Percentiles rank a stretch among this genome's conserved stretches.
Evolutionary conservation across 768 basidiomycete species (phyloP).

Genomic region (Floccularia luteovirens): DNA sequence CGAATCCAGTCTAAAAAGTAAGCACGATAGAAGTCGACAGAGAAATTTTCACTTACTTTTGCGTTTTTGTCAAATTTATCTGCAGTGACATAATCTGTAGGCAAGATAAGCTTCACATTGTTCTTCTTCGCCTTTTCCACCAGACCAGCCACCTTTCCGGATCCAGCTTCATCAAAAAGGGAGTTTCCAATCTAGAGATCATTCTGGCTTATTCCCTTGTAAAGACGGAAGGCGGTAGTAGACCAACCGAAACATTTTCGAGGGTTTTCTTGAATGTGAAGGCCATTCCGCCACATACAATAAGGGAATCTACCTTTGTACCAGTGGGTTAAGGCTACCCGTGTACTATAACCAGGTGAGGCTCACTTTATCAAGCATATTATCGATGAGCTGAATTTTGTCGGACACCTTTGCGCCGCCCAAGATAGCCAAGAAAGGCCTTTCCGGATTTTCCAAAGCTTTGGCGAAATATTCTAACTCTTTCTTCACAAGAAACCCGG

Average conservation of each 20-base stretch:
- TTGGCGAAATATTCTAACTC: slow-evolving; percentile 99
- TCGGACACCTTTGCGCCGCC: slow-evolving; percentile 99
- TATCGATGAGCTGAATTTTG: slow-evolving; percentile 98
- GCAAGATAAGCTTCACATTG: slow-evolving; percentile 92
- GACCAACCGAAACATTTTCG: slow-evolving; percentile 61
- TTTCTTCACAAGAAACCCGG: slow-evolving; percentile 97
- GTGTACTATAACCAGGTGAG: neutral
- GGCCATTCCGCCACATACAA: slow-evolving; percentile 97
- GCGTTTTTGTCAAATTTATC: slow-evolving; percentile 96
- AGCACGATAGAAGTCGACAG: neutral
- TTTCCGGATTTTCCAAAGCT: slow-evolving; percentile 88
- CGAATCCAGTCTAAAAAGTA: slow-evolving; percentile 60
- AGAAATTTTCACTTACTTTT: slow-evolving; percentile 35
- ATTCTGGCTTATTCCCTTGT: neutral
- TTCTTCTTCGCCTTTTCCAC: slow-evolving; percentile 91
- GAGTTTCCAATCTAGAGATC: slow-evolving; percentile 79
- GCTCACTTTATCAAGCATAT: slow-evolving; percentile 92
- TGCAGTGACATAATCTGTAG: slow-evolving; percentile 88
- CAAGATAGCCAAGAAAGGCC: slow-evolving; percentile 96
- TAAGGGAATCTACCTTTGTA: slow-evolving; percentile 86
- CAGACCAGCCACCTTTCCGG: slow-evolving; percentile 76
- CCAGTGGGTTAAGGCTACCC: neutral
- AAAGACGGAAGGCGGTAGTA: neutral
- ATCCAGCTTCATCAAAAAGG: slow-evolving; percentile 84
- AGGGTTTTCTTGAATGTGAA: slow-evolving; percentile 98